phyloP scores from a whole-genome alignment of 768 basidiomycete species.

The Punctularia strigosozonata region DNA sequence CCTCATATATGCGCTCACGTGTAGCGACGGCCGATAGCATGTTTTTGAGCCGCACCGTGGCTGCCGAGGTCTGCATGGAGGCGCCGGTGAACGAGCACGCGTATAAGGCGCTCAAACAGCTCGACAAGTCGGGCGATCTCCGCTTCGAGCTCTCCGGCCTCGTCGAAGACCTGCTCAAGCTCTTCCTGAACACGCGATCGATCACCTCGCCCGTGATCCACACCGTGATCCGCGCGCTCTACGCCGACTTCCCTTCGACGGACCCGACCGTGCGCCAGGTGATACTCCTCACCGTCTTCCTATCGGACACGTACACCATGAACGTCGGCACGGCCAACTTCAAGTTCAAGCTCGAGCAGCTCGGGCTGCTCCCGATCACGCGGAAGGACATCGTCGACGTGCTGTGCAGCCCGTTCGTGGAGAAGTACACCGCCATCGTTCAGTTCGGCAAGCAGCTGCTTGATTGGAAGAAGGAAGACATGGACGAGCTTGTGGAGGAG shows the following conservation, averaged over 20 bases:
- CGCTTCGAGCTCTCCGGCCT: conserved; percentile 41
- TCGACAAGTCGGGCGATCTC: conserved; percentile 54
- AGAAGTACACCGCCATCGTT: conserved; percentile 37
- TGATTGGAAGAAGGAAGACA: conserved; percentile 29
- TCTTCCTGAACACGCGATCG: conserved; percentile 59
- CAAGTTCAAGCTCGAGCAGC: conserved; percentile 38
- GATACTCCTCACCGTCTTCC: conserved; percentile 61
- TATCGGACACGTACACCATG: conserved; percentile 15
- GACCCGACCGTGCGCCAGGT: conserved; percentile 55
- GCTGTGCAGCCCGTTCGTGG: conserved; percentile 59
- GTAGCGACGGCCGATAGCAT: conserved; percentile 32
- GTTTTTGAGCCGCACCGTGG: conserved; percentile 77
- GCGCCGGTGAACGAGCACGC: conserved; percentile 58
- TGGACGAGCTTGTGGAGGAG: conserved; percentile 41
- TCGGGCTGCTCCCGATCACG: conserved; percentile 45
- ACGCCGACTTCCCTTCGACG: conserved; percentile 51
- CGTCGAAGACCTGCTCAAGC: conserved; percentile 24
- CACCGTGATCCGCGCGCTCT: conserved; percentile 48
- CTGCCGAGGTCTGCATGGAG: conserved; percentile 76
- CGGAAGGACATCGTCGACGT: conserved; percentile 48
- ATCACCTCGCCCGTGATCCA: conserved; percentile 38
- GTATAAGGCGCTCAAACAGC: conserved; percentile 53
- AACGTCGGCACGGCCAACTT: conserved; percentile 7
- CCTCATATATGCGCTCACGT: conserved; percentile 4
- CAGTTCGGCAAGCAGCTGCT: conserved; percentile 36